phyloP scores from a whole-genome alignment of 2,329 filamentous ascomycete species.

The Onygenales sp. region DNA sequence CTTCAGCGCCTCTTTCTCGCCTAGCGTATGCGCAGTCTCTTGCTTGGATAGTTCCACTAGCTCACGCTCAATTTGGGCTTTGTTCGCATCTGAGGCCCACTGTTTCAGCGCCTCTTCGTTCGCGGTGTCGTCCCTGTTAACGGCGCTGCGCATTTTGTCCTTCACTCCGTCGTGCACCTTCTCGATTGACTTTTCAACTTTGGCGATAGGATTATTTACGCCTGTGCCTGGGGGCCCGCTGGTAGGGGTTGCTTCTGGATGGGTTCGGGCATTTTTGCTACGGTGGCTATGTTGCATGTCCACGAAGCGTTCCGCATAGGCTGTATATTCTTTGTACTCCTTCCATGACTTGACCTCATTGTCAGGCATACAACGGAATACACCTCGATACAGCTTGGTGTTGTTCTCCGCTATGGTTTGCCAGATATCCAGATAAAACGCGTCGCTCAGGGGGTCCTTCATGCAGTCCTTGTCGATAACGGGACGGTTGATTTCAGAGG shows the following conservation, averaged over 20 bases:
- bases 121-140: slow-evolving; percentile 13
- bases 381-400: slow-evolving; percentile 83
- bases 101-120: slow-evolving; percentile 27
- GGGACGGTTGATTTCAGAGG: slow-evolving; percentile 61
- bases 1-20: slow-evolving; percentile 36
- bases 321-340: slow-evolving; percentile 75
- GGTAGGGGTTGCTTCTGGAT: slow-evolving; percentile 30
- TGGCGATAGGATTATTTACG: slow-evolving; percentile 5
- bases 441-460: slow-evolving; percentile 72
- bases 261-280: slow-evolving; percentile 35
- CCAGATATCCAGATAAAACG: slow-evolving; percentile 86
- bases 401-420: slow-evolving; percentile 82
- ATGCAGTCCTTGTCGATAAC: slow-evolving; percentile 84
- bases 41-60: slow-evolving; percentile 21
- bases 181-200: slow-evolving; percentile 16
- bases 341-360: slow-evolving; percentile 89
- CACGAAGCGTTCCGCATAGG: slow-evolving; percentile 69
- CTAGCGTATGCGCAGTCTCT: slow-evolving; percentile 18
- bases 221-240: slow-evolving; percentile 30
- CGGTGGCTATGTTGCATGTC: slow-evolving; percentile 50
- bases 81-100: slow-evolving; percentile 24
- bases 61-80: slow-evolving; percentile 24
- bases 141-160: slow-evolving; percentile 20
- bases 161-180: slow-evolving; percentile 22
- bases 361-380: slow-evolving; percentile 96